Evolutionary conservation across 139 green algal species (phyloP).

Genomic region (Chlorella ohadii): DNA sequence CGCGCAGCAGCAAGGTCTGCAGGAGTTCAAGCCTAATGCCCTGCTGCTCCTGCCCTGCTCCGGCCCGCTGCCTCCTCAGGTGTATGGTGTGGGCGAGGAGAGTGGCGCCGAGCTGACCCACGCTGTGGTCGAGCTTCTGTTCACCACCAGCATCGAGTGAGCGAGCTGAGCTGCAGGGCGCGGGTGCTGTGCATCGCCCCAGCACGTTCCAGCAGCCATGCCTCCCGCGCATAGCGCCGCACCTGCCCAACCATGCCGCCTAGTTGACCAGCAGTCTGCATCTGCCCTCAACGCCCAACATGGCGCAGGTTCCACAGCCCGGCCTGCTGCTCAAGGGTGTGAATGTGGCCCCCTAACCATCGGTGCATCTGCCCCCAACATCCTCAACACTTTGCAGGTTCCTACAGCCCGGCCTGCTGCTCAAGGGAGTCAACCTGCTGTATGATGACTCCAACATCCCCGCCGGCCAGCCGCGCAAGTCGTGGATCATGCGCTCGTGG

Average conservation of each 20-base stretch:
- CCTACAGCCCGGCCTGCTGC: constrained; percentile 84
- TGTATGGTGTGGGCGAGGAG: constrained; percentile 55
- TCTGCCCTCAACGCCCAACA: not conserved
- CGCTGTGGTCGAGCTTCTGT: constrained; percentile 82
- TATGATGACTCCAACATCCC: constrained; percentile 28
- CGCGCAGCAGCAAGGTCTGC: no score
- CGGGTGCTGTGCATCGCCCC: not conserved
- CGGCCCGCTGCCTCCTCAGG: no score
- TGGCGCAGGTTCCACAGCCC: constrained; percentile 71
- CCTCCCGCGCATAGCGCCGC: not conserved
- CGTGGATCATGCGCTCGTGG: constrained; percentile 62
- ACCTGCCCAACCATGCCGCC: no score
- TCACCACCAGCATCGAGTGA: constrained; percentile 67
- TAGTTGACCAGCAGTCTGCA: no score
- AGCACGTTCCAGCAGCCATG: no score
- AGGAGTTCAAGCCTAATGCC: no score
- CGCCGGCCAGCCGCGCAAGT: constrained; percentile 53
- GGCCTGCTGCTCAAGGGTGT: constrained; percentile 73
- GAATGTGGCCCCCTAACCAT: not conserved
- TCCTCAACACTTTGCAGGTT: constrained; percentile 48
- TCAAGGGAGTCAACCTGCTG: constrained; percentile 60
- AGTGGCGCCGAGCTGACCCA: constrained; percentile 54
- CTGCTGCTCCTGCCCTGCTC: not conserved
- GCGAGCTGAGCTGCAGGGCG: no score
- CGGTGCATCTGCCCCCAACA: not conserved